A percentile compares a stretch with the other conserved stretches of the same genome.
Conservation (phyloP, 1,284 basidiomycete genomes). For the Golubevia pallescens region DNA sequence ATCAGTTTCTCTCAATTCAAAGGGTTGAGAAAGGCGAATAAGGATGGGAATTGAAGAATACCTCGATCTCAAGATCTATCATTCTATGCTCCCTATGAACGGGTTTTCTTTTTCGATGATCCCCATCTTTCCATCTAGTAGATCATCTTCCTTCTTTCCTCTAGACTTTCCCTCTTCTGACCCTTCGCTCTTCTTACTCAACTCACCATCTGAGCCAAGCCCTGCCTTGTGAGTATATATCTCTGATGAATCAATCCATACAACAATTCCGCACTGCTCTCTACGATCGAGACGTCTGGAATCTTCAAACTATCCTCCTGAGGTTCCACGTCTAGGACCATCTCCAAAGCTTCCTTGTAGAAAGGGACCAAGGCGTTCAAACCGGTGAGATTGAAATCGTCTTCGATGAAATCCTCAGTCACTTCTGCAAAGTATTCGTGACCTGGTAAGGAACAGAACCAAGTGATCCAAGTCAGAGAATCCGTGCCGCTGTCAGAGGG, state of each 20-base stretch:
- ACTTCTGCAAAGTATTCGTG: slow-evolving; percentile 93
- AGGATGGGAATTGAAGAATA: too few relatives aligned
- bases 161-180: neutral
- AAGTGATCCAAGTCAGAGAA: slow-evolving; percentile 87
- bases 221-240: slow-evolving; percentile 58
- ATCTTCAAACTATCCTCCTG: slow-evolving; percentile 61
- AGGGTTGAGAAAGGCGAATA: too few relatives aligned
- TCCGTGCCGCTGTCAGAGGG: slow-evolving; percentile 56
- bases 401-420: slow-evolving; percentile 97
- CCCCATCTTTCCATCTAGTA: too few relatives aligned
- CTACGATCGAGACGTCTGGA: slow-evolving; percentile 61
- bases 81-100: too few relatives aligned
- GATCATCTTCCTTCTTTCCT: too few relatives aligned
- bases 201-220: slow-evolving; percentile 61
- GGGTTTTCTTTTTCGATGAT: too few relatives aligned
- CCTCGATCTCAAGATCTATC: too few relatives aligned
- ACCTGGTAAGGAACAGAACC: slow-evolving; percentile 97
- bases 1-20: too few relatives aligned
- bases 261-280: slow-evolving; percentile 56
- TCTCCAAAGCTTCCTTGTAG: slow-evolving; percentile 99
- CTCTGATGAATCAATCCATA: slow-evolving; percentile 62
- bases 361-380: slow-evolving; percentile 92
- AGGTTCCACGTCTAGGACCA: slow-evolving; percentile 99
- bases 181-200: too few relatives aligned
- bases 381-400: slow-evolving; percentile 98